Evolutionary conservation across 2,329 filamentous ascomycete species (phyloP).

Genomic region (Diplodia corticola): DNA sequence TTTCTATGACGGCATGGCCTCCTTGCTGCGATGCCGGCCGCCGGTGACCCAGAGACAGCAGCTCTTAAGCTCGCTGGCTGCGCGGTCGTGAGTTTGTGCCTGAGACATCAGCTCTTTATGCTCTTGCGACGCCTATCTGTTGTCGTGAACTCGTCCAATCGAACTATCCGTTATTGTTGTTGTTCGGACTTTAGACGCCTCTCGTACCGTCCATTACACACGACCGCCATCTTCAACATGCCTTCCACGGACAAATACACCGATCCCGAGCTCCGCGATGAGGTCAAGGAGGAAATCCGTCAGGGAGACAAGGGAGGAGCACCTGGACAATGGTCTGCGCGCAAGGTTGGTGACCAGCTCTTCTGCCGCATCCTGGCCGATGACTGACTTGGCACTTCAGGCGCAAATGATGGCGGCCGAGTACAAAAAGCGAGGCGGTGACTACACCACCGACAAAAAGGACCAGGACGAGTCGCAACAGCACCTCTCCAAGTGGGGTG

Average conservation of each 20-base stretch:
- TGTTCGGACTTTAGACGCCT: not conserved
- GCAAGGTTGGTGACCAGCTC: constrained; percentile 40
- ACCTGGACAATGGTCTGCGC: constrained; percentile 52
- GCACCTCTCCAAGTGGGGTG: constrained; percentile 47
- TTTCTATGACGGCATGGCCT: constrained; percentile 16
- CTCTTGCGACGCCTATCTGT: not conserved
- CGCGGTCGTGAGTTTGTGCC: not conserved
- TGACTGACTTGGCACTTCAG: constrained; percentile 26
- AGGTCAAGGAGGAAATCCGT: constrained; percentile 51
- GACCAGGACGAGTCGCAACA: constrained; percentile 48
- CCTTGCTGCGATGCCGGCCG: not conserved
- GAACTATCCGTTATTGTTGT: not conserved
- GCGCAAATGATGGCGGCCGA: constrained; percentile 50
- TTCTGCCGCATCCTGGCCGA: not conserved
- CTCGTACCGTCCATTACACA: not conserved
- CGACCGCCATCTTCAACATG: constrained; percentile 33
- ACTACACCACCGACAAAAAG: constrained; percentile 48
- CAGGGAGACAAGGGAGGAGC: constrained; percentile 49
- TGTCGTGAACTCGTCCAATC: not conserved
- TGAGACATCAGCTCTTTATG: not conserved
- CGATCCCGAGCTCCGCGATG: constrained; percentile 47
- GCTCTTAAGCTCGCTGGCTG: not conserved
- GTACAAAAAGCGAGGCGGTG: constrained; percentile 51
- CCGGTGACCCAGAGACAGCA: not conserved
- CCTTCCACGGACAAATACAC: constrained; percentile 51